Evolutionary conservation across 495 filamentous ascomycete genomes (phyloP).

Genomic region (Tuber borchii): DNA sequence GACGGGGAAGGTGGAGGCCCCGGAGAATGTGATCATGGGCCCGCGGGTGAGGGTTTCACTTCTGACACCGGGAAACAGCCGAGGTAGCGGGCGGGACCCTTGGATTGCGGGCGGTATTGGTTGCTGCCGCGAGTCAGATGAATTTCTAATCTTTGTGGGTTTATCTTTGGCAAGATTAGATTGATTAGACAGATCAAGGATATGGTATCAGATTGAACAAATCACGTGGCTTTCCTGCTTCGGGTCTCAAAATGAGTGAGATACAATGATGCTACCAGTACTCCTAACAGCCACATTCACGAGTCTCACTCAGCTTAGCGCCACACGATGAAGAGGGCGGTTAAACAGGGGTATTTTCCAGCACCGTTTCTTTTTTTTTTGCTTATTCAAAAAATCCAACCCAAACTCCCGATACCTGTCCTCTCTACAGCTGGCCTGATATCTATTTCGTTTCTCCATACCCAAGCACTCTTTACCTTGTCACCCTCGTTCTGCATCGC

Average conservation of each 20-base stretch:
- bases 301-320: not conserved
- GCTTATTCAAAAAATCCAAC: not conserved
- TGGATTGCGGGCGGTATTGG: not conserved
- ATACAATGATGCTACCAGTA: not conserved
- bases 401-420: slow-evolving; percentile 15
- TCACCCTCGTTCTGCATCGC: slow-evolving; percentile 2
- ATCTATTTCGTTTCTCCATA: slow-evolving; percentile 8
- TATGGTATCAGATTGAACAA: not conserved
- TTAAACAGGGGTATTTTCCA: not conserved
- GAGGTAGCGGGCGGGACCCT: not conserved
- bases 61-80: slow-evolving; percentile 2
- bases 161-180: not conserved
- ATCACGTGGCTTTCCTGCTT: not conserved
- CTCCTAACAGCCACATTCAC: not conserved
- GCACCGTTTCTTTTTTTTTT: not conserved
- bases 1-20: not conserved
- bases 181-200: not conserved
- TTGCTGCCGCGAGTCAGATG: not conserved
- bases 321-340: not conserved
- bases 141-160: too few species aligned
- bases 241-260: not conserved
- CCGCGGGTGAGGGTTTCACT: not conserved
- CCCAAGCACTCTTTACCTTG: slow-evolving; percentile 10
- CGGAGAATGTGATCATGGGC: not conserved
- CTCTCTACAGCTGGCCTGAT: slow-evolving; percentile 32